Conservation (phyloP, 148 eudicot species). For the Chenopodium album region DNA sequence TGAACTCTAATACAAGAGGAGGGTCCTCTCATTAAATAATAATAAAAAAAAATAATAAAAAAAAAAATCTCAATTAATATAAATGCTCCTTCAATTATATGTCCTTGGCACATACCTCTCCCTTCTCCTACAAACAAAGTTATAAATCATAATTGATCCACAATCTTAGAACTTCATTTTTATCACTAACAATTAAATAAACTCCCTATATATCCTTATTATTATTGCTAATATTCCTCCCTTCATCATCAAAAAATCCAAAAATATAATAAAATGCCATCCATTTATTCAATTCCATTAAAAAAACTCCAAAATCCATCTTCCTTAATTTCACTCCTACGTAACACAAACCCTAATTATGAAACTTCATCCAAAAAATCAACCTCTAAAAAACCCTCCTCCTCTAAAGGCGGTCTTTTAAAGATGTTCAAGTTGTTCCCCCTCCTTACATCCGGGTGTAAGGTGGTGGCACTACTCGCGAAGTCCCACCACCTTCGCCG, state of each 20-base stretch:
- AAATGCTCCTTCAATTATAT: conserved; percentile 3
- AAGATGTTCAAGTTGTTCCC: conserved; percentile 82
- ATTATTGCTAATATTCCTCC: not conserved
- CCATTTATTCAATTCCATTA: conserved; percentile 28
- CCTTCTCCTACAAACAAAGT: not conserved
- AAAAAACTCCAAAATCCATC: conserved; percentile 40
- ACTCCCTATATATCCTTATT: no score
- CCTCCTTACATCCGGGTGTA: conserved; percentile 75
- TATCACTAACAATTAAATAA: no score
- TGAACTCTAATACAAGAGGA: conserved; percentile 9
- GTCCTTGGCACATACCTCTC: conserved; percentile 1
- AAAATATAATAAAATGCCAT: conserved; percentile 11
- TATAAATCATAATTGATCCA: not conserved
- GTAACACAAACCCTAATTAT: conserved; percentile 23
- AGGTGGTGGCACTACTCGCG: conserved; percentile 66
- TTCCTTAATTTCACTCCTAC: conserved; percentile 35
- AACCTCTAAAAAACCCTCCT: conserved; percentile 22
- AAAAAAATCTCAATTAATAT: not conserved
- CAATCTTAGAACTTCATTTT: no score
- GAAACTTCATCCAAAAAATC: conserved; percentile 4
- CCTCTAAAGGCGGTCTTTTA: conserved; percentile 16
- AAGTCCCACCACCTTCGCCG: conserved; percentile 43
- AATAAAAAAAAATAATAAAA: no score
- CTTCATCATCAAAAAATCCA: not conserved
- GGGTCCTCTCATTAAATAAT: not conserved